phyloP scores from a whole-genome alignment of 176 grass and related monocot genomes.

The Oryza punctata region DNA sequence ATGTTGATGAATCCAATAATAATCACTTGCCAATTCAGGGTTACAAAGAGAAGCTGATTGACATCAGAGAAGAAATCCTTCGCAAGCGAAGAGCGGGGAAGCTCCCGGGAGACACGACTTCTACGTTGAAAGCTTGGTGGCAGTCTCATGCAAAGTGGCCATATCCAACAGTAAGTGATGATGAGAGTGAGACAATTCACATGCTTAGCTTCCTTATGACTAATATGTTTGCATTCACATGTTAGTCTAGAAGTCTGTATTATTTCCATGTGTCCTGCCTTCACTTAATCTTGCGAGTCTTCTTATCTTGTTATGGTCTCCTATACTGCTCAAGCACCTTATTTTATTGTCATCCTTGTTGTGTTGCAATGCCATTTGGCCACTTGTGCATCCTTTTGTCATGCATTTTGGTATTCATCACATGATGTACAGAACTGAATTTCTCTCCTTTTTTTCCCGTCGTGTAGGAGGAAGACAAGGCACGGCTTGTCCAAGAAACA shows the following conservation, averaged over 20 bases:
- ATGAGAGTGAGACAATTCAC: not conserved
- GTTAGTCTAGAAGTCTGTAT: not conserved
- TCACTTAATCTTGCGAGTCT: not conserved
- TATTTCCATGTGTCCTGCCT: not conserved
- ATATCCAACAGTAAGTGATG: constrained; percentile 62
- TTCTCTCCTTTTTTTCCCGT: not conserved
- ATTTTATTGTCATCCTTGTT: not conserved
- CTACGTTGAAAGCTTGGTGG: constrained; percentile 73
- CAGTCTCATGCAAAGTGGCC: constrained; percentile 77
- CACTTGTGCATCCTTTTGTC: not conserved
- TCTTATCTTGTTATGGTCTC: not conserved
- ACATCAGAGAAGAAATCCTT: constrained; percentile 79
- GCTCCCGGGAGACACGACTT: constrained; percentile 71
- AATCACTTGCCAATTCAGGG: constrained; percentile 42
- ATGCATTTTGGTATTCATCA: not conserved
- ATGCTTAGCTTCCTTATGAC: constrained; percentile 13
- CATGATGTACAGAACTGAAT: not conserved
- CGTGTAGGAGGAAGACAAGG: constrained; percentile 73
- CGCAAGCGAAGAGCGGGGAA: constrained; percentile 74
- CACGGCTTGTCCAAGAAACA: constrained; percentile 71
- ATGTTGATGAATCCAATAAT: not conserved
- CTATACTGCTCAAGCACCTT: not conserved
- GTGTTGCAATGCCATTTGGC: not conserved
- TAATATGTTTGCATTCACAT: not conserved
- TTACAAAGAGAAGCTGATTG: constrained; percentile 71